Base-by-base conservation (phyloP, 1,284 basidiomycete species). In the Ustilago esculenta region DNA sequence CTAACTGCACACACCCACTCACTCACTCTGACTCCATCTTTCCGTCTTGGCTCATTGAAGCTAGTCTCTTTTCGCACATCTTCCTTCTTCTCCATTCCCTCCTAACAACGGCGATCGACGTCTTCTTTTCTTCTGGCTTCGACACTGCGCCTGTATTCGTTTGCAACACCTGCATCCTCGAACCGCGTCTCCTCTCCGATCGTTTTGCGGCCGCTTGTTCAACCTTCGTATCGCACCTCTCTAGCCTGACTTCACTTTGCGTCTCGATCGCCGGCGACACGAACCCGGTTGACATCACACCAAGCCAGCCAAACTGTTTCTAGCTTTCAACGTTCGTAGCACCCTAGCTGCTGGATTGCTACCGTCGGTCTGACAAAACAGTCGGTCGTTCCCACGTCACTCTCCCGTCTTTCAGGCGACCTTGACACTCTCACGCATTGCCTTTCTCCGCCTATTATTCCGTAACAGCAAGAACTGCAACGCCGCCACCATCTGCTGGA, bases 221-320 rank as follows among this genome's bases (percentile, higher is more conserved):
- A 29, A 36, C 17, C n/a, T 33, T 32, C 29, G 34, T 34, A 39
- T 43, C 41, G 40, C 37, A 24, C 24, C 48, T 40, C 11, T 24
- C 43, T 33, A 35, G 32, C 44, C 24, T 29, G 14, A 20, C 43
- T 21, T 44, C 44, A 12, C 6, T 25, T 46, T 43, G 48, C 30
- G 14, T 37, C 39, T 58, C 48, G 56, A 58, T 46, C 43, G 37
- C 33, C 43, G 32, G 37, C 25, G 37, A 34, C 29, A 33, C 14
- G 10, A 46, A 33, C 37, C 21, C 33, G 23, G 30, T 55, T 32
- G 27, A 47, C 17, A 10, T n/a, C 32, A 12, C 20, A 27, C 5
- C n/a, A 49, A 32, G n/a, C 21, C 8, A 3, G 8, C 4, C 33
- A 21, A n/a, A 8, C 27, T 32, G 8, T 35, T 3, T 18, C 41